These are phyloP conservation scores for Bidens hawaiensis DNA, from an alignment of 140 eudicot species.

Conservation along the genomic window DNA sequence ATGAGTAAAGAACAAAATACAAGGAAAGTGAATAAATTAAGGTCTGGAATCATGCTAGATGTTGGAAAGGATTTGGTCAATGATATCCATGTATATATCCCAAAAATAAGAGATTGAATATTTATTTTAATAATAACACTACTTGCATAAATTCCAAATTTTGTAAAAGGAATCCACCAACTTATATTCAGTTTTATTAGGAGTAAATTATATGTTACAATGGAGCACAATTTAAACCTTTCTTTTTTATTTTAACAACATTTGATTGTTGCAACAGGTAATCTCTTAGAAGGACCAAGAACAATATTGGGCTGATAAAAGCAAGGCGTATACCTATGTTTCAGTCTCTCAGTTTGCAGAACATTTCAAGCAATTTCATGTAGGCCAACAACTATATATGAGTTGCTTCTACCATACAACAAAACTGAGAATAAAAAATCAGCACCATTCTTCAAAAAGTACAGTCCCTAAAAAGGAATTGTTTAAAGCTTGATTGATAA, in stretches of 20 bases:
- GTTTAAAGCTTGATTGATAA: slow-evolving; percentile 31
- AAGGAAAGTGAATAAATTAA: too few relatives aligned
- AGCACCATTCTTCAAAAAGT: slow-evolving; percentile 27
- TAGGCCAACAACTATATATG: slow-evolving; percentile 23
- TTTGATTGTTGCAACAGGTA: slow-evolving; percentile 23
- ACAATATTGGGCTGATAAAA: slow-evolving; percentile 34
- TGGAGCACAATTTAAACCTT: not conserved
- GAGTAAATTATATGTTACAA: not conserved
- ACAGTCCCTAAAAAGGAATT: slow-evolving; percentile 27
- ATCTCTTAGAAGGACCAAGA: slow-evolving; percentile 37
- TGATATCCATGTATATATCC: too few relatives aligned
- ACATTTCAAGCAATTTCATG: slow-evolving; percentile 31
- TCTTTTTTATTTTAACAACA: not conserved
- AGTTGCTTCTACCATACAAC: slow-evolving; percentile 16
- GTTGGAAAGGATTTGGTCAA: too few relatives aligned
- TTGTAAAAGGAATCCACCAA: too few relatives aligned
- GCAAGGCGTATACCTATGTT: slow-evolving; percentile 23
- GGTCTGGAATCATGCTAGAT: too few relatives aligned
- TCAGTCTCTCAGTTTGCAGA: slow-evolving; percentile 28
- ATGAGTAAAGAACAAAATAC: too few relatives aligned
- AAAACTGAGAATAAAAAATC: slow-evolving; percentile 10
- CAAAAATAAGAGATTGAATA: too few relatives aligned
- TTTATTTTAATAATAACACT: too few relatives aligned
- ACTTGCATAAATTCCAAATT: not conserved
- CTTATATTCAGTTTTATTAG: not conserved